Percentiles rank a stretch among this genome's conserved stretches.
phyloP scores from a whole-genome alignment of 2,329 filamentous ascomycete species.

The Fusarium verticillioides region DNA sequence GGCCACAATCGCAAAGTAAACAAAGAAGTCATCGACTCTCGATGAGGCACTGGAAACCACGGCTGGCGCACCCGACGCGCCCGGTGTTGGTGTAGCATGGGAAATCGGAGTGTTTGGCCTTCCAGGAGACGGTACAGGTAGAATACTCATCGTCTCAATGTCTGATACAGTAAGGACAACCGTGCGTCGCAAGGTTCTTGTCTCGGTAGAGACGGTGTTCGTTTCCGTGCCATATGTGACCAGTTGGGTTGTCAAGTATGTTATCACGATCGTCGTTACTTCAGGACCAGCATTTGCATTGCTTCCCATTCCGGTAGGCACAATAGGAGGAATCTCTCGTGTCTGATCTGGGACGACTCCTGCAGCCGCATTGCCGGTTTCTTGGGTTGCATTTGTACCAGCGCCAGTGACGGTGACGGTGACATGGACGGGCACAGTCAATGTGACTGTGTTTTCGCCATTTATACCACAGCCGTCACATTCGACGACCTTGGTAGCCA shows the following conservation, averaged over 20 bases:
- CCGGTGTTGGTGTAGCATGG: conserved; percentile 24
- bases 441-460: conserved; percentile 38
- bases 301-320: conserved; percentile 5
- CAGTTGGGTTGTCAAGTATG: conserved; percentile 27
- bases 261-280: conserved; percentile 25
- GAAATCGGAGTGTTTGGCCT: neutral
- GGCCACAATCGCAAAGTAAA: conserved; percentile 18
- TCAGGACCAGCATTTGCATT: neutral
- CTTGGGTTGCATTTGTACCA: neutral
- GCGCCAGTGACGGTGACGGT: neutral
- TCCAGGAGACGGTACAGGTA: conserved; percentile 7
- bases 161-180: conserved; percentile 20
- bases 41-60: conserved; percentile 12
- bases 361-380: conserved; percentile 1
- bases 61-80: conserved; percentile 7
- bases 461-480: conserved; percentile 38
- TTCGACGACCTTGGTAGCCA: conserved; percentile 38
- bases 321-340: conserved; percentile 4
- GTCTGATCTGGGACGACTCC: neutral
- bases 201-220: conserved; percentile 15
- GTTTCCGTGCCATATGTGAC: conserved; percentile 18
- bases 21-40: conserved; percentile 21
- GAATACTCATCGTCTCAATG: conserved; percentile 9
- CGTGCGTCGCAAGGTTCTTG: conserved; percentile 22
- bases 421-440: conserved; percentile 38